phyloP scores from a whole-genome alignment of 352 stramenopile genomes.

The Aphanomyces stellatus region DNA sequence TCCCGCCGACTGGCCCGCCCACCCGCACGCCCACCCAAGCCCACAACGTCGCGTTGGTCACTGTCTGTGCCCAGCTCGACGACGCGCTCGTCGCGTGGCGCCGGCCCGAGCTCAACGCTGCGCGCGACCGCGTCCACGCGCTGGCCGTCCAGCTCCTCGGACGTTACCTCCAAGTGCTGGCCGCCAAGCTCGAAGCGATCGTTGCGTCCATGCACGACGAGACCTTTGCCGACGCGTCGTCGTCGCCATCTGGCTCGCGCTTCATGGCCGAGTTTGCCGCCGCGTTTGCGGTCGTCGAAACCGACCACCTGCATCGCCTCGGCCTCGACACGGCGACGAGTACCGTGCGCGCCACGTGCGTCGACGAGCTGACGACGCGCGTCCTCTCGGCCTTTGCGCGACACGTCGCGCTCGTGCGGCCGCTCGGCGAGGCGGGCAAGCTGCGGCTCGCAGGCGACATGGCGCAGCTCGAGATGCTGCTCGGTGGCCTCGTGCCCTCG shows the following conservation, averaged over 20 bases:
- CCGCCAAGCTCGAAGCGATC: conserved; percentile 43
- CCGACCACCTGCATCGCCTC: conserved; percentile 66
- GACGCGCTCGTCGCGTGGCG: conserved; percentile 47
- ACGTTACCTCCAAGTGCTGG: conserved; percentile 60
- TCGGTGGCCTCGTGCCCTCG: background rate
- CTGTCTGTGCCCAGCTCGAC: conserved; percentile 52
- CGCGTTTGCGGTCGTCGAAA: conserved; percentile 51
- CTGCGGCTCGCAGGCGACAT: conserved; percentile 76
- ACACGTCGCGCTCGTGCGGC: conserved; percentile 59
- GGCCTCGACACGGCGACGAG: conserved; percentile 26
- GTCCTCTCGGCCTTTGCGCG: conserved; percentile 73
- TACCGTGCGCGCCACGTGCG: conserved; percentile 38
- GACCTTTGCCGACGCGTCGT: conserved; percentile 46
- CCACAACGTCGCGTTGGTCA: conserved; percentile 74
- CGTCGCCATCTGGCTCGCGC: conserved; percentile 25
- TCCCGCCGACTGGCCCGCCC: conserved; percentile 40
- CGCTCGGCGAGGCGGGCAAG: conserved; percentile 68
- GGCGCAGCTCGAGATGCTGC: conserved; percentile 69
- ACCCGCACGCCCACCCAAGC: conserved; percentile 54
- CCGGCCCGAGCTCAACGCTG: conserved; percentile 32
- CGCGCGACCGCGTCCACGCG: conserved; percentile 41
- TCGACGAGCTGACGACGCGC: conserved; percentile 58
- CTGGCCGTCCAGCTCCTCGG: conserved; percentile 56
- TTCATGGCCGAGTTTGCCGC: conserved; percentile 74
- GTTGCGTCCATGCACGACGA: conserved; percentile 81